phyloP scores from a whole-genome alignment of 202 grass and related monocot genomes.

The Bolboschoenoplectus hybrid region DNA sequence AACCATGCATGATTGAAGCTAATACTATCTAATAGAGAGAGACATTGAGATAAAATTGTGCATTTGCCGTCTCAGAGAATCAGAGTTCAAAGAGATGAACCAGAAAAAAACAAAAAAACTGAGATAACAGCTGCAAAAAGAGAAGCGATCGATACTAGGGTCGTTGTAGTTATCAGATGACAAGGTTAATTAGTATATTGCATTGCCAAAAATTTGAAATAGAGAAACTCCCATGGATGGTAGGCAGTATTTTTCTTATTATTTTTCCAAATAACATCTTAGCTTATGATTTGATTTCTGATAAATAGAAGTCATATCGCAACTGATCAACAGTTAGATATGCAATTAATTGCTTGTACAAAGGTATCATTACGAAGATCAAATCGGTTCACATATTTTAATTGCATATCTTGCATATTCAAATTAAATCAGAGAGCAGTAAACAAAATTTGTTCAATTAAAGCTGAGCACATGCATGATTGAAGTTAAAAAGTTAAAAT shows the following conservation, averaged over 20 bases:
- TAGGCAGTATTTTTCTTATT: too few relatives aligned
- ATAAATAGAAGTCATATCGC: slow-evolving; percentile 1
- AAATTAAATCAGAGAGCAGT: background rate
- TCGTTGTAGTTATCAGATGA: background rate
- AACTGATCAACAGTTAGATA: background rate
- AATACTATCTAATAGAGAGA: slow-evolving; percentile 12
- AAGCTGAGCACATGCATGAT: slow-evolving; percentile 25
- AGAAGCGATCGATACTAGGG: background rate
- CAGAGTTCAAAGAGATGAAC: background rate
- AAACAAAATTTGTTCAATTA: slow-evolving; percentile 21
- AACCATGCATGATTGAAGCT: slow-evolving; percentile 5
- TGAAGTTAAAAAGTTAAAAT: slow-evolving; percentile 17
- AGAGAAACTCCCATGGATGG: background rate
- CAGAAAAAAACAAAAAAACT: background rate
- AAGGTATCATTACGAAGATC: slow-evolving; percentile 5
- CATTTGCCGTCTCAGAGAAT: background rate
- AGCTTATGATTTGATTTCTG: background rate
- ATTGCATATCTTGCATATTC: background rate
- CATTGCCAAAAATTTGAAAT: background rate
- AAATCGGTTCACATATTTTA: slow-evolving; percentile 3
- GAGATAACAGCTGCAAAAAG: background rate
- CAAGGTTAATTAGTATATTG: background rate
- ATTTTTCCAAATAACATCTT: background rate
- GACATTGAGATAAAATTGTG: background rate
- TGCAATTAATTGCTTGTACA: background rate